Evolutionary conservation across 495 filamentous ascomycete species (phyloP).

Genomic region (Penicillium bovifimosum): DNA sequence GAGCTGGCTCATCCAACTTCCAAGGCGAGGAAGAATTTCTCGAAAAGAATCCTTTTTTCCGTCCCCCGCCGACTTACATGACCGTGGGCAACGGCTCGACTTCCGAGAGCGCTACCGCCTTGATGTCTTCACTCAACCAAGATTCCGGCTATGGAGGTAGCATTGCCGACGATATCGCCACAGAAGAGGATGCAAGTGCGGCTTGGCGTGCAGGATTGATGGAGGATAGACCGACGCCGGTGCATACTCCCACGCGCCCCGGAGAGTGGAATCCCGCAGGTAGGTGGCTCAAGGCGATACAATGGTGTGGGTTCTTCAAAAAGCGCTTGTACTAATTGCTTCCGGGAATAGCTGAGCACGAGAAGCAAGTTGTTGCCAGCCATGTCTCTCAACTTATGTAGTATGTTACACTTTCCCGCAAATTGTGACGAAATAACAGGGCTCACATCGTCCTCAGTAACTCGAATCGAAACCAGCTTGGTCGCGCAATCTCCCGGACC

Average conservation of each 20-base stretch:
- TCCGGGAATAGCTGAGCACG: conserved; percentile 45
- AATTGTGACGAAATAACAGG: background rate
- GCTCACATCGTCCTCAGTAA: conserved; percentile 54
- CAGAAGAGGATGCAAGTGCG: conserved; percentile 40
- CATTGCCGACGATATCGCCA: conserved; percentile 45
- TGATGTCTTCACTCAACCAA: conserved; percentile 66
- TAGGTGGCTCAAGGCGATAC: conserved; percentile 10
- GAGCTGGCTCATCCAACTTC: conserved; percentile 34
- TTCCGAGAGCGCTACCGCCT: conserved; percentile 63
- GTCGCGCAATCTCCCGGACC: conserved; percentile 74
- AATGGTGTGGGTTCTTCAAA: background rate
- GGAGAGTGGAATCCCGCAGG: conserved; percentile 46
- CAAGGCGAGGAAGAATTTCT: conserved; percentile 25
- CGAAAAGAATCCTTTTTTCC: conserved; percentile 28
- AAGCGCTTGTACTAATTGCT: background rate
- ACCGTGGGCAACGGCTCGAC: conserved; percentile 80
- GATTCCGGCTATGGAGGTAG: conserved; percentile 94
- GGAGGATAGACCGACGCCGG: conserved; percentile 60
- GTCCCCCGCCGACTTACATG: conserved; percentile 63
- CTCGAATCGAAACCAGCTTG: conserved; percentile 79
- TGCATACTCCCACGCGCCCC: conserved; percentile 47
- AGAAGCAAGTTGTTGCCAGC: conserved; percentile 56
- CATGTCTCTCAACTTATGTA: conserved; percentile 69
- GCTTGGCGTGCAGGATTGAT: conserved; percentile 57
- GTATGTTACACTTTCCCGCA: conserved; percentile 32